Conservation (phyloP, 371 early-diverging fungal genomes). For the Rhizopus delemar region DNA sequence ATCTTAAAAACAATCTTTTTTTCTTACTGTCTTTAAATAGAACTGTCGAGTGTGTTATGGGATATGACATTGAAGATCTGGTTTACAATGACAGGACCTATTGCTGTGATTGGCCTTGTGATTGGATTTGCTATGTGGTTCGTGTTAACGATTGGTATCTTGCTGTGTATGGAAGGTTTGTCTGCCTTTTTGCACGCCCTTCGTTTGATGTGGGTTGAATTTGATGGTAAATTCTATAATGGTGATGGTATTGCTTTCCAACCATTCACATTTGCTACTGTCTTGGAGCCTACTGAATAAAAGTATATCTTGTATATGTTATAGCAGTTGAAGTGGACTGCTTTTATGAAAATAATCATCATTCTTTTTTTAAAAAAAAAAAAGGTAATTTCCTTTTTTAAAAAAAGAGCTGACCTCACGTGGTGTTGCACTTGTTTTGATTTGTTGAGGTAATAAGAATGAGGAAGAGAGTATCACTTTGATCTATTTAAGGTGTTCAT, state of each 20-base stretch:
- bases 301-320: not conserved
- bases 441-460: not conserved
- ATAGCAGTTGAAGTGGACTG: not conserved
- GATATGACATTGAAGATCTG: conserved; percentile 86
- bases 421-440: not conserved
- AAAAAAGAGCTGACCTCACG: not conserved
- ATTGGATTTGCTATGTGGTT: conserved; percentile 86
- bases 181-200: conserved; percentile 98
- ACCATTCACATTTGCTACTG: conserved; percentile 45
- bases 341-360: not conserved
- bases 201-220: conserved; percentile 99
- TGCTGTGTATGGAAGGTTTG: conserved; percentile 98
- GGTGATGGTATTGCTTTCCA: conserved; percentile 55
- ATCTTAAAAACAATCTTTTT: not conserved
- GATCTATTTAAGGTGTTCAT: too few species aligned
- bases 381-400: not conserved
- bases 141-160: conserved; percentile 79
- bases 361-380: not conserved
- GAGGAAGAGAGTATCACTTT: not conserved
- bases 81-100: conserved; percentile 54
- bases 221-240: conserved; percentile 97
- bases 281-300: conserved; percentile 22
- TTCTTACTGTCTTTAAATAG: conserved; percentile 32
- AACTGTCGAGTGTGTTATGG: conserved; percentile 98
- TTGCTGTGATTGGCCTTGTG: conserved; percentile 67